Base-by-base conservation (phyloP, 148 eudicot genomes). In the Polygonum maritimum region DNA sequence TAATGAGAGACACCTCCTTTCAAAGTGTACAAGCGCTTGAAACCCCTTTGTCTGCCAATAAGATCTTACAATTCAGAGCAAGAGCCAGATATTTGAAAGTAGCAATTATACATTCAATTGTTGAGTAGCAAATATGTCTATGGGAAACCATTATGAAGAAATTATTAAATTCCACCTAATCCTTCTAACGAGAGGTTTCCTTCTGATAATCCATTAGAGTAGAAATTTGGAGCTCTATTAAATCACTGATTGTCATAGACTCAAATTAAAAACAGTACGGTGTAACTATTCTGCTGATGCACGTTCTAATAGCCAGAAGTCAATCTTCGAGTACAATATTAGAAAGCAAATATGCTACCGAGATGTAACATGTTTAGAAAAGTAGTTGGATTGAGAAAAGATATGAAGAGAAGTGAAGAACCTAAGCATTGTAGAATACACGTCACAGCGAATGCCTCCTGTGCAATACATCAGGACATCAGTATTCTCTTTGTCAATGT, bases 371-470 rank as follows among this genome's bases (percentile, higher is more conserved):
- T 36, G n/a, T 36, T 35, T 36, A 67, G 38, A 13, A 3, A 67
- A 36, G 71, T 19, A 67, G 0, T 35, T 45, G 36, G 44, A 33
- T 14, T 67, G 11, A 38, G 71, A 67, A 38, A 67, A 35, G 71
- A 67, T 21, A 67, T 0, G 71, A 31, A 63, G 69, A 63, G 40
- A 39, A 63, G 36, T 44, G 57, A 71, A 76, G 75, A 77, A 94
- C 98, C 97, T 90, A 52, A 94, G 96, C 51, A 94, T 94, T 21
- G 92, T 83, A 76, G 98, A 94, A 82, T 94, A 94, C 48, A 94
- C 95, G 80, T 94, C 98, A 58, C 98, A 94, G 44, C 98, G 93
- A 70, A 94, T 94, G 44, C 98, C 98, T 73, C 98, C 98, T 13
- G 98, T 94, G 76, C 98, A 94, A 81, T 94, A 94, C 98, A 94